phyloP scores from a whole-genome alignment of 257 asterid genomes.

The Nicotiana benthamiana region DNA sequence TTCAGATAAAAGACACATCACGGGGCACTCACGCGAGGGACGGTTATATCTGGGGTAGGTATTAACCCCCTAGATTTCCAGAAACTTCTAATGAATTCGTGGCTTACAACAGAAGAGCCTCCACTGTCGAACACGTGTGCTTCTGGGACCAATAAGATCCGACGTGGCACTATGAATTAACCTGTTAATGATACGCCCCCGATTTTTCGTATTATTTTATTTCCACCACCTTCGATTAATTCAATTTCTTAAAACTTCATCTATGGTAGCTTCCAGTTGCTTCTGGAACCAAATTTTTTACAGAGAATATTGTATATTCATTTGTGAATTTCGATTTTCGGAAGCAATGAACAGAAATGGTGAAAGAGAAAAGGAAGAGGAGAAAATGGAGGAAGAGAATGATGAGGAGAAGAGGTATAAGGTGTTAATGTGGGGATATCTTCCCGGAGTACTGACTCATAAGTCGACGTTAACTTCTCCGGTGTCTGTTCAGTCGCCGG shows the following conservation, averaged over 20 bases:
- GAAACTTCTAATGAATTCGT: slow-evolving; percentile 37
- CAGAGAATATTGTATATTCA: neutral
- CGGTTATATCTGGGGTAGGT: neutral
- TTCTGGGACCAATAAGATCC: slow-evolving; percentile 14
- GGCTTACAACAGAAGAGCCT: slow-evolving; percentile 14
- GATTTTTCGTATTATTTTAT: neutral
- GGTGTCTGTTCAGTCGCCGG: slow-evolving; percentile 33
- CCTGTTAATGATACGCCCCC: slow-evolving; percentile 51
- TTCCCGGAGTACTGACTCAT: slow-evolving; percentile 48
- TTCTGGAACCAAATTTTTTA: slow-evolving; percentile 3
- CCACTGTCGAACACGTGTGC: slow-evolving; percentile 38
- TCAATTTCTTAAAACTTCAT: slow-evolving; percentile 1
- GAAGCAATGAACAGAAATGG: slow-evolving; percentile 31
- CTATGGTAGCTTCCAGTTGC: slow-evolving; percentile 7
- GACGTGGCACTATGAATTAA: slow-evolving; percentile 40
- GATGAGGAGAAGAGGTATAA: slow-evolving; percentile 21
- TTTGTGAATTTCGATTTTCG: neutral
- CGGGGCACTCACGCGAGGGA: slow-evolving; percentile 17
- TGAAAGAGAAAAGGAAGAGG: slow-evolving; percentile 3
- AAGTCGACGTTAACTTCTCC: slow-evolving; percentile 47
- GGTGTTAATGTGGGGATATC: slow-evolving; percentile 72
- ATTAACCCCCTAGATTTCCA: slow-evolving; percentile 30
- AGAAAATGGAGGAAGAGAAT: slow-evolving; percentile 1
- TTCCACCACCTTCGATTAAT: neutral
- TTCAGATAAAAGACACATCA: neutral